These are phyloP conservation scores for Podaxis sp. DNA, from an alignment of 768 basidiomycete genomes.

Conservation along the genomic window DNA sequence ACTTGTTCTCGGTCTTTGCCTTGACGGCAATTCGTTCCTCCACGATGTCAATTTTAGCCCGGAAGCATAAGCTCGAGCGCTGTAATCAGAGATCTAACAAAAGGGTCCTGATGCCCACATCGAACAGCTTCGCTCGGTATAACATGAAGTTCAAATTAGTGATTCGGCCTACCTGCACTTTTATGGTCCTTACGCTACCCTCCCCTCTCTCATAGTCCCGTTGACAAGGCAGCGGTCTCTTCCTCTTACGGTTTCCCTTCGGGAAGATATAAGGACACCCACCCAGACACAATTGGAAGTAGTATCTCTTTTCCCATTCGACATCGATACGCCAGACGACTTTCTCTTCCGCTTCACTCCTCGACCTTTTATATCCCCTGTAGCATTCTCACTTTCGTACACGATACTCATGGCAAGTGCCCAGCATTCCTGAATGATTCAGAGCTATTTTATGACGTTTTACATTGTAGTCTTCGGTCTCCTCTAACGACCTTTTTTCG, in stretches of 20 bases:
- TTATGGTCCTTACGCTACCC: constrained; percentile 12
- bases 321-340: background rate
- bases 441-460: background rate
- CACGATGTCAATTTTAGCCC: constrained; percentile 15
- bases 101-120: constrained; percentile 14
- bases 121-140: constrained; percentile 12
- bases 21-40: constrained; percentile 9
- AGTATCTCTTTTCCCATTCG: background rate
- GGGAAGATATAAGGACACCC: constrained; percentile 2
- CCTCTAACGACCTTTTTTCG: constrained; percentile 6
- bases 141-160: constrained; percentile 12
- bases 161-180: constrained; percentile 10
- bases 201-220: constrained; percentile 14
- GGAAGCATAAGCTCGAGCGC: constrained; percentile 14
- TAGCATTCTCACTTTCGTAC: background rate
- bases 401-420: constrained; percentile 5
- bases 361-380: background rate
- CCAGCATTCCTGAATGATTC: background rate
- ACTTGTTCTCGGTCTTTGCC: constrained; percentile 2
- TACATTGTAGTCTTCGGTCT: background rate
- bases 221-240: constrained; percentile 14
- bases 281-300: background rate
- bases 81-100: constrained; percentile 10
- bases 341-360: background rate
- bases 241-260: background rate